These are phyloP conservation scores for Avena eriantha DNA, from an alignment of 176 grass and related monocot genomes.

Conservation along the genomic window DNA sequence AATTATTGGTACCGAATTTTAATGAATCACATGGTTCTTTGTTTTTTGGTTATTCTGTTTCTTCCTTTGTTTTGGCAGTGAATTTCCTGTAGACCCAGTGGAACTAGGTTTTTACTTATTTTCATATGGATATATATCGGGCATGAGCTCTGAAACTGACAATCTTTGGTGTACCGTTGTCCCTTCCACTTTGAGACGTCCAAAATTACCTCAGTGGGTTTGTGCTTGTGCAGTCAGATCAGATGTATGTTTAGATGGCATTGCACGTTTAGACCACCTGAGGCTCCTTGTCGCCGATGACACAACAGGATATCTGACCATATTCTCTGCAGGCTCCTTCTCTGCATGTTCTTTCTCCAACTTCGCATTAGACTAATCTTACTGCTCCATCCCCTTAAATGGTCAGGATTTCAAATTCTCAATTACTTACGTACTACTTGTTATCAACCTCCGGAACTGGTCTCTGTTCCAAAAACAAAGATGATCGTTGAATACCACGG, in stretches of 20 bases:
- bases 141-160: not conserved
- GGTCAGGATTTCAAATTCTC: too few relatives aligned
- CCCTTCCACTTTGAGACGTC: not conserved
- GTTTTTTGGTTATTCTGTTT: not conserved
- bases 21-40: not conserved
- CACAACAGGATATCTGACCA: not conserved
- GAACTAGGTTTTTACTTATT: not conserved
- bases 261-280: not conserved
- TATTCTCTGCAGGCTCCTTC: not conserved
- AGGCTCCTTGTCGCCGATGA: too few relatives aligned
- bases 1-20: not conserved
- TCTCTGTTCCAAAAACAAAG: too few relatives aligned
- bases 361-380: not conserved
- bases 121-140: not conserved
- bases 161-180: not conserved
- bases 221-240: not conserved
- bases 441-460: too few relatives aligned
- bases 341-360: not conserved
- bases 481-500: too few relatives aligned
- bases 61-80: too few relatives aligned
- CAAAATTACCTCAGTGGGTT: not conserved
- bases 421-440: too few relatives aligned
- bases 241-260: not conserved
- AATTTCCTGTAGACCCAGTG: not conserved
- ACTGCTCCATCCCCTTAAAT: not conserved